Evolutionary conservation across 768 basidiomycete genomes (phyloP), one percentile per base, ranked within the genome.

Genomic region (Russula earlei): DNA sequence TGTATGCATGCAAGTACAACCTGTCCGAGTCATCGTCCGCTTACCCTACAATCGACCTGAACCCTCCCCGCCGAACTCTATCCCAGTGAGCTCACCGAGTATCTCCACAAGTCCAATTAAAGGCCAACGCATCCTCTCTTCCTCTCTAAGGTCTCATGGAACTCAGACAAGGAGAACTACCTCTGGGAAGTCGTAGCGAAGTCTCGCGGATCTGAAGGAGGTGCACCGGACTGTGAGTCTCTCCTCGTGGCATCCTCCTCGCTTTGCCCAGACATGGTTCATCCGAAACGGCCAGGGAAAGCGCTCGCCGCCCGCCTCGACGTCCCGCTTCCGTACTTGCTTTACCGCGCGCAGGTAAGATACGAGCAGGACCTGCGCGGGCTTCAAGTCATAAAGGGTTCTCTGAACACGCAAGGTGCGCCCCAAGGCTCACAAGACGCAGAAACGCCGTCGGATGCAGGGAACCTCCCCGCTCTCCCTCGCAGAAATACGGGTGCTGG

Each of bases 131-230:
- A 33, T 19, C 29, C 22, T 22, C 14, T 27, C 20, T 50, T 41
- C 54, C 45, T 40, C 52, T 64, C n/a, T n/a, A n/a, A 91, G 89
- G 84, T 92, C 67, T 84, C 87, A 73, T 92, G 90, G 90, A 87
- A 78, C 41, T 62, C 79, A 8, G 87, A 91, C 55, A 92, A 91
- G 67, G 90, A 91, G 43, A 84, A 84, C 59, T 80, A 88, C 6
- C 73, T 92, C 8, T 92, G 90, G 90, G 87, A 89, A 68, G 85
- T 87, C 42, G 90, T 92, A 59, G 84, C 88, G 51, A 77, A 81
- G 63, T 87, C 87, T 33, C 77, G 87, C 52, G 77, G 82, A 5
- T 80, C 77, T 27, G 86, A 89, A 59, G 83, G 81, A 51, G 78
- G 80, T 17, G 85, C 80, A 38, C 81, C 87, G 36, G 89, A 92